Evolutionary conservation across 2,329 filamentous ascomycete genomes (phyloP), one percentile per base, ranked within the genome.

Genomic region (Aspergillus awamori): DNA sequence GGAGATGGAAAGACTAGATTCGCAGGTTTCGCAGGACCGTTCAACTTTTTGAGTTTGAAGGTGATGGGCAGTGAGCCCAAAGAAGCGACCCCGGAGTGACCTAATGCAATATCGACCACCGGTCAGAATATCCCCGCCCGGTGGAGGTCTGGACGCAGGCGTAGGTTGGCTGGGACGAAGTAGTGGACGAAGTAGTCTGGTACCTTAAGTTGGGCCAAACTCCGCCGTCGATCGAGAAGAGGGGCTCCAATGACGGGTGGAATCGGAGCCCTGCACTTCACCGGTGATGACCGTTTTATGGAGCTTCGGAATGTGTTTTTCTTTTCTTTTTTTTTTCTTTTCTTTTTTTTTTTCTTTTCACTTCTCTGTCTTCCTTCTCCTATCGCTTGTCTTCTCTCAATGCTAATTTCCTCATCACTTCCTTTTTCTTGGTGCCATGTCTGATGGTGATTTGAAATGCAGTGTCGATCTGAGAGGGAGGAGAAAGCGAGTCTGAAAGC

Each of bases 81-180:
- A 24, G 53, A 47, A 56, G 39, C 30, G 53, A 56, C 53, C 53
- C 53, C 53, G 41, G 53, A 56, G 53, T 56, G 53, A 56, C 53
- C 53, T 56, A 43, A 56, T 56, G 26, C 41, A 36, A 56, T 47
- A 56, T 56, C 15, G 24, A 56, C 26, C 53, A 56, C 53, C 26
- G 53, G 43, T 36, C 53, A 36, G 28, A 10, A 8, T 20, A 45
- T 47, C 53, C 41, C 53, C 53, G 53, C 53, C 39, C 38, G 38
- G 53, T 45, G 53, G 53, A 54, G 36, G 52, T 30, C 28, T 43
- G 15, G 53, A 45, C 53, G 39, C 28, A 26, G 39, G 20, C 51
- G 41, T 55, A 55, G 53, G 39, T 38, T 41, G 53, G 41, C 36
- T 45, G 39, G 51, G 28, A 11, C 28, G 11, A 30, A 30, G 28